Evolutionary conservation across 257 asterid species (phyloP), one percentile per base, ranked within the genome.

Genomic region (Henckelia pumila): DNA sequence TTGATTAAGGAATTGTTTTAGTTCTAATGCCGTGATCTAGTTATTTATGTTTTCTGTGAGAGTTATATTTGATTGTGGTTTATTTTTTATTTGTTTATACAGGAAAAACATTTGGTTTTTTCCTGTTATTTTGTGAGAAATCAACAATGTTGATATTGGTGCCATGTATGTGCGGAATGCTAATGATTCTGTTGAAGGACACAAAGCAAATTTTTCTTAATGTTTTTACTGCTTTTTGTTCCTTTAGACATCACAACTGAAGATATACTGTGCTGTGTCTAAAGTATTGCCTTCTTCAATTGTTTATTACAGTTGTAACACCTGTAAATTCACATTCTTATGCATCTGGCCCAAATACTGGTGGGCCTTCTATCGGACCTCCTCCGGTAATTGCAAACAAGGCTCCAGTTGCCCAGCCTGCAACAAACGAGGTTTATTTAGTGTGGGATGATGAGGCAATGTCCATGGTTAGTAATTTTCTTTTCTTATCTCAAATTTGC

Each of bases 401-500:
- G 80, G 95, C 91, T 81, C 95, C 97, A 58, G 93, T 79, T 73
- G 72, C 78, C 23, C 95, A 79, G 63, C 92, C 92, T 71, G 94
- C 96, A 44, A 78, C 85, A 14, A 93, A 93, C 68, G 99, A 93
- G 80, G 99, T 93, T 68, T 93, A 90, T 68, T 67, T 93, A 62
- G 99, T 93, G 70, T 94, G 99, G 99, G 99, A 94, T 79, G 99
- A 94, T 71, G 99, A 94, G 81, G 99, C 96, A 29, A 86, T 94
- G 97, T 91, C 97, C 77, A 94, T 91, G 99, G 99, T 93, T 32
- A 60, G 95, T 77, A 59, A 35, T 24, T 28, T 62, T 71, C 33
- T 50, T 59, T 49, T 8, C 49, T 58, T 63, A 9, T 73, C 33
- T 23, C 6, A 56, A 65, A 19, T 59, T 73, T 19, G 22, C 59